A percentile compares a stretch with the other conserved stretches of the same genome.
Evolutionary conservation across 768 basidiomycete species (phyloP).

Genomic region (Cystobasidium onofrii): DNA sequence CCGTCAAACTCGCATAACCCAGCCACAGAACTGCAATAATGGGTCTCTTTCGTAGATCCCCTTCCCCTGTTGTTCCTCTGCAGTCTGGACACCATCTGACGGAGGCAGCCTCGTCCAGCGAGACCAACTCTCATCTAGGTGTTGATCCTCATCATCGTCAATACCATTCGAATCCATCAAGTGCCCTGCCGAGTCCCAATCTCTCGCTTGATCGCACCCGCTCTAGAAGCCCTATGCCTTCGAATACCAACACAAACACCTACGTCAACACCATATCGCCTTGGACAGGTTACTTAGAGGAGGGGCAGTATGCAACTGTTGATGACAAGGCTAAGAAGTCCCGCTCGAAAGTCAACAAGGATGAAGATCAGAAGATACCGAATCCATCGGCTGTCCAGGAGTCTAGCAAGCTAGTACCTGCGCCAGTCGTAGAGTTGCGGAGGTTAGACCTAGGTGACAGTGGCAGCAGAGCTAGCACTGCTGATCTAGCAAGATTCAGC

Average conservation of each 20-base stretch:
- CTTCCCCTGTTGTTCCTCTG: neutral
- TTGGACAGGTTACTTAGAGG: neutral
- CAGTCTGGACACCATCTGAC: neutral
- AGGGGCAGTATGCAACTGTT: neutral
- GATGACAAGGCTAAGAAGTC: neutral
- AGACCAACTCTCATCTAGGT: neutral
- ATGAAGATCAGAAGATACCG: neutral
- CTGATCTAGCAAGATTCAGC: slow-evolving; percentile 24
- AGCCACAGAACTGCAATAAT: neutral
- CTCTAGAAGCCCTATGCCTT: neutral
- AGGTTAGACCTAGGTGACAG: neutral
- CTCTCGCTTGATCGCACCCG: neutral
- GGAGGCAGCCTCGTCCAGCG: neutral
- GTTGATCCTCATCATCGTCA: neutral
- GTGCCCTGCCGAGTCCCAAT: neutral
- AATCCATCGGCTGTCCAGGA: neutral
- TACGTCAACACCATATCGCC: neutral
- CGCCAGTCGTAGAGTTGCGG: neutral
- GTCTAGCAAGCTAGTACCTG: neutral
- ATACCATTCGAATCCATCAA: neutral
- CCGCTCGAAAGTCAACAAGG: neutral
- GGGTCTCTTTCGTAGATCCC: neutral
- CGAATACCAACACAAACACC: neutral
- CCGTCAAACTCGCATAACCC: neutral
- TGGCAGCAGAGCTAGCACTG: neutral